Percentiles rank a stretch among this genome's conserved stretches.
Evolutionary conservation across 176 grass and related monocot genomes (phyloP).

Genomic region (Dactylis glomerata): DNA sequence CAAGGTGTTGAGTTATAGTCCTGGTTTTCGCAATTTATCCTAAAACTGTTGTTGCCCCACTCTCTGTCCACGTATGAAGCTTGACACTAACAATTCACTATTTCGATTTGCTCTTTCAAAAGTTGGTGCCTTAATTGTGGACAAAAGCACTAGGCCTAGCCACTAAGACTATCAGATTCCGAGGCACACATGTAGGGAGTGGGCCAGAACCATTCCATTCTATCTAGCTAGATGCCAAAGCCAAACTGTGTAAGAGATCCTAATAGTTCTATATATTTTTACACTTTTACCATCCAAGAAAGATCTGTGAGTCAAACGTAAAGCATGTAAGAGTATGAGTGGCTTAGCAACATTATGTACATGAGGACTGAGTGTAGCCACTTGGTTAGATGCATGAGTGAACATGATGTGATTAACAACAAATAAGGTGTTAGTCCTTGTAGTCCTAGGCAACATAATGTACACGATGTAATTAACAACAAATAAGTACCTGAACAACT

Average conservation of each 20-base stretch:
- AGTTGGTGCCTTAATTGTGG: background rate
- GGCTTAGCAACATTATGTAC: conserved; percentile 14
- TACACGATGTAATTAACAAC: background rate
- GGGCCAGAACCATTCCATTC: background rate
- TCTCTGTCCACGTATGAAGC: too few relatives aligned
- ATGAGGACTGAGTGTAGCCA: background rate
- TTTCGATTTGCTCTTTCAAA: background rate
- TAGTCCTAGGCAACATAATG: background rate
- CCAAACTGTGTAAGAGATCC: background rate
- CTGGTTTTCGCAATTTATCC: too few relatives aligned
- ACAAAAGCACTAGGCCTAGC: conserved; percentile 4
- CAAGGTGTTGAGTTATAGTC: too few relatives aligned
- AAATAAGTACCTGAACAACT: conserved; percentile 61
- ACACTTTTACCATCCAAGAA: conserved; percentile 9
- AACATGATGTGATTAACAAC: background rate
- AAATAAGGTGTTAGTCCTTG: background rate
- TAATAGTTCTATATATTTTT: background rate
- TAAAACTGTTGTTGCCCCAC: too few relatives aligned
- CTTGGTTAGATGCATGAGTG: background rate
- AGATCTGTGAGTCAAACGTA: background rate
- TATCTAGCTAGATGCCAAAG: background rate
- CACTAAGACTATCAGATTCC: background rate
- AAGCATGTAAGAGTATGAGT: background rate
- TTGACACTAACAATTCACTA: conserved; percentile 6
- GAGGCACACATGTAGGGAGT: background rate